Conservation (phyloP, 2,329 filamentous ascomycete genomes). For the Sporothrix mexicana region DNA sequence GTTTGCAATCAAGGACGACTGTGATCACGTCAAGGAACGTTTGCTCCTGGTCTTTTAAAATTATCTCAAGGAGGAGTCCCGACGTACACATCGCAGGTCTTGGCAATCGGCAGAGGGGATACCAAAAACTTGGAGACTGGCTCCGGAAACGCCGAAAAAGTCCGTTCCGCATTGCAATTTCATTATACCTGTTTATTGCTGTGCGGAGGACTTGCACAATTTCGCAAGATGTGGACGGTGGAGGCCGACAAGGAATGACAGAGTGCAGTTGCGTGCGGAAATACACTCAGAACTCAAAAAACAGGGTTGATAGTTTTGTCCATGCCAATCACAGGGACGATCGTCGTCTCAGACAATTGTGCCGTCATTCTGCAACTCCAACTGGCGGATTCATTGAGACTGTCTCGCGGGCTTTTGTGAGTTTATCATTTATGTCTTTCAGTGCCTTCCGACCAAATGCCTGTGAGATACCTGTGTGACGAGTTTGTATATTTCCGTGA, state of each 20-base stretch:
- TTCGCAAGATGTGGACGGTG: not conserved
- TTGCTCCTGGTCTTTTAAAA: not conserved
- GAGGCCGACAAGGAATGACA: not conserved
- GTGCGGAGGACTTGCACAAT: not conserved
- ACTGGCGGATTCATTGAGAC: too few species aligned
- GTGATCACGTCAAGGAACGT: not conserved
- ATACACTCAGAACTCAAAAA: not conserved
- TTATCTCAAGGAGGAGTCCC: not conserved
- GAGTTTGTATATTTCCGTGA: too few species aligned
- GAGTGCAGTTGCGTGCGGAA: not conserved
- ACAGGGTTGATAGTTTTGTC: too few species aligned
- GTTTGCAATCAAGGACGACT: not conserved
- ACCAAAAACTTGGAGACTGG: not conserved
- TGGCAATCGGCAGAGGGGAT: not conserved
- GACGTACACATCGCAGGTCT: not conserved
- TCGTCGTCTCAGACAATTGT: too few species aligned
- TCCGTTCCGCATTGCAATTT: conserved; percentile 1
- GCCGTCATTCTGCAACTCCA: too few species aligned
- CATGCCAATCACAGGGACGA: too few species aligned
- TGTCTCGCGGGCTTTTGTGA: too few species aligned
- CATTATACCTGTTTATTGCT: not conserved
- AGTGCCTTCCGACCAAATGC: too few species aligned
- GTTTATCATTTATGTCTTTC: too few species aligned
- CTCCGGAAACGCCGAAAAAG: conserved; percentile 3
- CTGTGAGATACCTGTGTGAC: too few species aligned